phyloP scores from a whole-genome alignment of 2,329 filamentous ascomycete species.

The Drechslerella dactyloides region DNA sequence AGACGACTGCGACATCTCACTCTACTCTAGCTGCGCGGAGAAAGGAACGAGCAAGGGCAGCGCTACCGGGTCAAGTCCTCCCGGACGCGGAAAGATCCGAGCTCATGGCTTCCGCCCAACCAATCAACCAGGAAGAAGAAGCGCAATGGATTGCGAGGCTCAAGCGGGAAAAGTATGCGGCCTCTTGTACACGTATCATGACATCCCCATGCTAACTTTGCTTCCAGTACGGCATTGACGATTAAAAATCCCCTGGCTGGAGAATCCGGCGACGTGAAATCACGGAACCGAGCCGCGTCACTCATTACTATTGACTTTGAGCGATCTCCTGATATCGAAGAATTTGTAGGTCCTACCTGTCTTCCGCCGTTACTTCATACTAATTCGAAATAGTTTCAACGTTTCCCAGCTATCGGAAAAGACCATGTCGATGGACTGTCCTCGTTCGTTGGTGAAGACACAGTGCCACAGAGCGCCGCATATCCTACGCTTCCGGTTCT shows the following conservation, averaged over 20 bases:
- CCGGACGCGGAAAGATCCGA: conserved; percentile 58
- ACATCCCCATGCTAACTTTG: background rate
- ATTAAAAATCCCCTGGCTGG: conserved; percentile 28
- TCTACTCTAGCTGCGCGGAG: conserved; percentile 66
- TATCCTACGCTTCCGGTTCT: conserved; percentile 37
- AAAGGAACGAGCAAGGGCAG: conserved; percentile 54
- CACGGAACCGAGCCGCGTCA: conserved; percentile 29
- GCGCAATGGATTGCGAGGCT: conserved; percentile 79
- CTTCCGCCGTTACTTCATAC: background rate
- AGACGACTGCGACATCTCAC: conserved; percentile 59
- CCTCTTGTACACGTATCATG: background rate
- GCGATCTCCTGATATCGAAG: conserved; percentile 52
- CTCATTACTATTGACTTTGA: conserved; percentile 39
- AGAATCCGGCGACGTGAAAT: conserved; percentile 17
- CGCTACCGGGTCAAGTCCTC: conserved; percentile 49
- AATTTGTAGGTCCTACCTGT: conserved; percentile 52
- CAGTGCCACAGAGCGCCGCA: conserved; percentile 11
- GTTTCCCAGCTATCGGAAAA: conserved; percentile 51
- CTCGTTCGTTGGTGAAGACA: conserved; percentile 25
- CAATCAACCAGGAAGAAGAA: conserved; percentile 80
- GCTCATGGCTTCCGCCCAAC: conserved; percentile 64
- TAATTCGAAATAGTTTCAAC: conserved; percentile 52
- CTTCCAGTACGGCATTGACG: conserved; percentile 18
- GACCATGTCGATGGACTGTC: conserved; percentile 30
- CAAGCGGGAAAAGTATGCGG: conserved; percentile 67